These are phyloP conservation scores for Cokeromyces recurvatus DNA, from an alignment of 371 early-diverging fungal species.

Conservation along the genomic window DNA sequence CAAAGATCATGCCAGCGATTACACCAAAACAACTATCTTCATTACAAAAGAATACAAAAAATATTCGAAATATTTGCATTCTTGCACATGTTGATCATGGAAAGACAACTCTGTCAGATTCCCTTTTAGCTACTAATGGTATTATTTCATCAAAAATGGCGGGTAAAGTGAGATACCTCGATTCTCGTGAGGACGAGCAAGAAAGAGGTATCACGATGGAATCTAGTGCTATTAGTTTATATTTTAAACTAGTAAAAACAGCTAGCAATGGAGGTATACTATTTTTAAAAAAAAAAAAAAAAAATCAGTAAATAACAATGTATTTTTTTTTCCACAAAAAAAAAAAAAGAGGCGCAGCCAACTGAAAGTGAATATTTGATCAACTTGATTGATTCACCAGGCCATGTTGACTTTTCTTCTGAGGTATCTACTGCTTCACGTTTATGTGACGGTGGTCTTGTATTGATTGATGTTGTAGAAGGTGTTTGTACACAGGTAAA, in stretches of 20 bases:
- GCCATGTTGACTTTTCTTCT: conserved; percentile 99
- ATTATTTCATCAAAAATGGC: conserved; percentile 95
- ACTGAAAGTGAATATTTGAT: conserved; percentile 76
- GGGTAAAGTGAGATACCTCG: conserved; percentile 98
- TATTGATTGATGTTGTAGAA: conserved; percentile 98
- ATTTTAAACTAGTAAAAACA: conserved; percentile 67
- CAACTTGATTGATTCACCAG: conserved; percentile 99
- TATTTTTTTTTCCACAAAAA: background rate
- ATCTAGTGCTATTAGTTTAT: conserved; percentile 92
- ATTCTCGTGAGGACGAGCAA: conserved; percentile 99
- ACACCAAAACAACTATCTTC: conserved; percentile 53
- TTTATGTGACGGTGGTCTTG: conserved; percentile 95
- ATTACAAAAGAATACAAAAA: conserved; percentile 58
- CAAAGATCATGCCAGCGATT: conserved; percentile 73
- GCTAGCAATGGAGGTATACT: background rate
- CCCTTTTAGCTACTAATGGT: conserved; percentile 95
- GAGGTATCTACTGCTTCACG: conserved; percentile 96
- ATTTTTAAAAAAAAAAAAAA: too few species aligned
- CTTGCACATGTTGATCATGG: conserved; percentile 98
- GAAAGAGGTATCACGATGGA: conserved; percentile 99
- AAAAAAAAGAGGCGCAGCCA: conserved; percentile 9
- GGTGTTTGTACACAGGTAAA: conserved; percentile 96
- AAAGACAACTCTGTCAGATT: conserved; percentile 99
- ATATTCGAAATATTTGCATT: conserved; percentile 95
- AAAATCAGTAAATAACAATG: conserved; percentile 2